Evolutionary conservation across 441 rosid genomes (phyloP), one percentile per base, ranked within the genome.

Genomic region (Brassica hybrid): DNA sequence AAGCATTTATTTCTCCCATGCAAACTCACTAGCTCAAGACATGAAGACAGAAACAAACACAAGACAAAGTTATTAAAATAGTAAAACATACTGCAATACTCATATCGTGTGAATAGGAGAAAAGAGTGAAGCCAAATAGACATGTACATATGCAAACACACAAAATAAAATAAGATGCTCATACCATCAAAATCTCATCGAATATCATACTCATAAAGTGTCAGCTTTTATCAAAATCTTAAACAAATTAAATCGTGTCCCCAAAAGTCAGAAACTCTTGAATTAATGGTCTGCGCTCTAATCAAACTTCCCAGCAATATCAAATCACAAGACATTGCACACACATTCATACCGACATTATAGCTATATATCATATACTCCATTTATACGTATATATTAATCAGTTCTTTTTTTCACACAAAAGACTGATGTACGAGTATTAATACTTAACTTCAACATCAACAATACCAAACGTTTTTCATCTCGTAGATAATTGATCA

Each of bases 1-100:
- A 64, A 63, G 82, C 86, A 84, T 86, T 89, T 86, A 83, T 80
- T 83, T 76, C 84, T 82, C 59, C 77, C 69, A 77, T 74, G 82
- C 72, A 79, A 64, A 45, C 43, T 73, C 58, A 54, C 21, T 54
- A 54, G 7, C 58, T 54, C 61, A 25, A 68, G 65, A 65, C 77
- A 56, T 54, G 52, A 66, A 72, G 62, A 77, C 70, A 72, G 61
- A 72, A 65, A 79, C 71, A 57, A 36, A 57, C 54, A 52, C 18
- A 63, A 65, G 45, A 10, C 4, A 21, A 23, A 74, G 50, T 34
- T 59, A 38, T 32, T 36, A 72, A 45, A 9, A 66, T 38, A 34
- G 41, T 36, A 14, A 21, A 36, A 72, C 12, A 48, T 25, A 58
- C 63, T 21, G 30, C 58, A 6, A 50, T 50, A 50, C 57, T 14